phyloP scores from a whole-genome alignment of 495 filamentous ascomycete species.

The Beverwykella pulmonaria region DNA sequence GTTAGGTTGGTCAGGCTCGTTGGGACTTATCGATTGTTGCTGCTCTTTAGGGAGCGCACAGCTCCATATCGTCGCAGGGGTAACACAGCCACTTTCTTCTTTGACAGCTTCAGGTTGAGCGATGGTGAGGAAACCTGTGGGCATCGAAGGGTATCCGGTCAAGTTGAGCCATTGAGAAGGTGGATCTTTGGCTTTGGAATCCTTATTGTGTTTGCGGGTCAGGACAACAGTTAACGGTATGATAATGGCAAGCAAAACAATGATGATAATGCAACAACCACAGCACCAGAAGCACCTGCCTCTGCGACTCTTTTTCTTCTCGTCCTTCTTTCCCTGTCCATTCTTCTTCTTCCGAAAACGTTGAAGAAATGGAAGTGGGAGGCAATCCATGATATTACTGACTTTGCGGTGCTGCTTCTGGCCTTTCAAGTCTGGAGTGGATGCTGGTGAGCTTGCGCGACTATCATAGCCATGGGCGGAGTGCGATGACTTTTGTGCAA shows the following conservation, averaged over 20 bases:
- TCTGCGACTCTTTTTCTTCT: constrained; percentile 30
- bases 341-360: constrained; percentile 4
- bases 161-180: constrained; percentile 72
- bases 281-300: constrained; percentile 30
- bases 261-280: constrained; percentile 34
- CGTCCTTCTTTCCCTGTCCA: constrained; percentile 50
- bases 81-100: constrained; percentile 65
- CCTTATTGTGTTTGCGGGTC: constrained; percentile 20
- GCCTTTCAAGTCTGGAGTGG: constrained; percentile 15
- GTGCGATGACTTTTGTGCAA: constrained; percentile 9
- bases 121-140: constrained; percentile 77
- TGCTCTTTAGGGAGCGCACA: constrained; percentile 78
- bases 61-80: constrained; percentile 74
- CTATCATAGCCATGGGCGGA: constrained; percentile 8
- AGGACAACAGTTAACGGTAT: constrained; percentile 27
- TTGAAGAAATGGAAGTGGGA: background rate
- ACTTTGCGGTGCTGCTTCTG: constrained; percentile 24
- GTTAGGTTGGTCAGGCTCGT: constrained; percentile 66
- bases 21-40: constrained; percentile 62
- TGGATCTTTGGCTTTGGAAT: constrained; percentile 2
- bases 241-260: constrained; percentile 36
- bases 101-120: constrained; percentile 63
- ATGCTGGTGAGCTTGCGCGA: constrained; percentile 19
- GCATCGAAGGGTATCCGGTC: constrained; percentile 82
- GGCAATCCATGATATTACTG: constrained; percentile 13